Percentiles rank a stretch among this genome's conserved stretches.
phyloP scores from a whole-genome alignment of 345 rosid genomes.

The Gossypium bickii region DNA sequence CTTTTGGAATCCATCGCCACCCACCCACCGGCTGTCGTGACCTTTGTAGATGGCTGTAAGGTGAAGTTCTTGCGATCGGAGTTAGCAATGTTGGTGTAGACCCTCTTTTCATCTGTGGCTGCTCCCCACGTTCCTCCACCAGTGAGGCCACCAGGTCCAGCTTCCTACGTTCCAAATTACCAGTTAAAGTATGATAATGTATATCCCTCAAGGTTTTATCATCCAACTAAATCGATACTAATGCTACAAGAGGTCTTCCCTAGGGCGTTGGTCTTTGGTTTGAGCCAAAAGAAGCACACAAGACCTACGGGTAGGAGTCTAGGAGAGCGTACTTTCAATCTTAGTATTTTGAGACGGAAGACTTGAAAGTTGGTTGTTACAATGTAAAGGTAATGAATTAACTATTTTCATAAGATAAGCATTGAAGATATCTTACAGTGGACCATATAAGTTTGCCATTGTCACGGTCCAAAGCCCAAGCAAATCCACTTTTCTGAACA shows the following conservation, averaged over 20 bases:
- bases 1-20: slow-evolving; percentile 24
- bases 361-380: too few species aligned
- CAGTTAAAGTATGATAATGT: background rate
- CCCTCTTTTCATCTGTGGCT: slow-evolving; percentile 25
- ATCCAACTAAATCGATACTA: too few species aligned
- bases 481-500: slow-evolving; percentile 46
- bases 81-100: slow-evolving; percentile 32
- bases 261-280: too few species aligned
- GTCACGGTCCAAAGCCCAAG: slow-evolving; percentile 47
- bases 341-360: too few species aligned
- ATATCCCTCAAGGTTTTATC: too few species aligned
- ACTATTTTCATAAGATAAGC: background rate
- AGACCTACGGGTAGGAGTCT: too few species aligned
- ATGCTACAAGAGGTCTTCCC: too few species aligned
- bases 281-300: too few species aligned
- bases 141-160: slow-evolving; percentile 23
- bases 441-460: slow-evolving; percentile 36
- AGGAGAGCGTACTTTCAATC: too few species aligned
- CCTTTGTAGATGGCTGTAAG: slow-evolving; percentile 15
- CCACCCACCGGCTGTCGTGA: slow-evolving; percentile 20
- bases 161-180: slow-evolving; percentile 17
- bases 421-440: slow-evolving; percentile 21
- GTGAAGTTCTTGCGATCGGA: slow-evolving; percentile 25
- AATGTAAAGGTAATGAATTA: too few species aligned
- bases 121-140: slow-evolving; percentile 37